Conservation (phyloP, 2,329 filamentous ascomycete species). For the Pseudophaeomoniella oleicola region DNA sequence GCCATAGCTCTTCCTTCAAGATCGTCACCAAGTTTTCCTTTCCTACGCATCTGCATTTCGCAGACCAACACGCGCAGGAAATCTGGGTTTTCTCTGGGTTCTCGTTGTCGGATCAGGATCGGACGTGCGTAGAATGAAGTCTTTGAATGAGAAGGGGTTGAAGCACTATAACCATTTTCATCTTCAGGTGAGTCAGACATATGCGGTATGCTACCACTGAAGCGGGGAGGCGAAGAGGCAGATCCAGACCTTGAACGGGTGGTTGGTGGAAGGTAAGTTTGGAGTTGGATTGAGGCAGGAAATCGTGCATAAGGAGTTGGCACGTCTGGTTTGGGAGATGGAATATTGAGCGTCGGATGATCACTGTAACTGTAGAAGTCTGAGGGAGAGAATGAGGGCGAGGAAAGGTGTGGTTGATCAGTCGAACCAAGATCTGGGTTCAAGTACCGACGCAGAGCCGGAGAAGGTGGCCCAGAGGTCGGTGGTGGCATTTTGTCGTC, state of each 20-base stretch:
- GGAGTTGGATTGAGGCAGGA: slow-evolving; percentile 46
- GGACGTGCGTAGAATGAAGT: slow-evolving; percentile 16
- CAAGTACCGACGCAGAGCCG: slow-evolving; percentile 44
- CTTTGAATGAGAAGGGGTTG: slow-evolving; percentile 14
- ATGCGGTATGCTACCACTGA: background rate
- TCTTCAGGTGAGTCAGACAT: background rate
- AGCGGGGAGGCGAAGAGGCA: slow-evolving; percentile 18
- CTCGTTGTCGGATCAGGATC: slow-evolving; percentile 38
- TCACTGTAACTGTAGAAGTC: slow-evolving; percentile 31
- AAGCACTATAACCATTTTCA: background rate
- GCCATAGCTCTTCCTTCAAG: slow-evolving; percentile 40
- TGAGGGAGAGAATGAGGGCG: slow-evolving; percentile 22
- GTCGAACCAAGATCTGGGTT: slow-evolving; percentile 30
- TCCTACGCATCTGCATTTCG: slow-evolving; percentile 54
- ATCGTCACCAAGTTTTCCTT: slow-evolving; percentile 45
- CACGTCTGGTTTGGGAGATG: slow-evolving; percentile 16
- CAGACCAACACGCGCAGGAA: slow-evolving; percentile 50
- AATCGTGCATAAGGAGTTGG: slow-evolving; percentile 13
- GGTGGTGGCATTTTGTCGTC: slow-evolving; percentile 46
- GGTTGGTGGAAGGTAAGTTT: slow-evolving; percentile 37
- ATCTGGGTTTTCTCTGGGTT: slow-evolving; percentile 48
- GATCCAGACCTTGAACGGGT: slow-evolving; percentile 13
- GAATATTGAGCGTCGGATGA: slow-evolving; percentile 12
- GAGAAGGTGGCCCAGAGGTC: slow-evolving; percentile 37
- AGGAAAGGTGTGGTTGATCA: slow-evolving; percentile 12